Evolutionary conservation across 371 early-diverging fungal species (phyloP), one percentile per base, ranked within the genome.

Genomic region (Mucor irregularis): DNA sequence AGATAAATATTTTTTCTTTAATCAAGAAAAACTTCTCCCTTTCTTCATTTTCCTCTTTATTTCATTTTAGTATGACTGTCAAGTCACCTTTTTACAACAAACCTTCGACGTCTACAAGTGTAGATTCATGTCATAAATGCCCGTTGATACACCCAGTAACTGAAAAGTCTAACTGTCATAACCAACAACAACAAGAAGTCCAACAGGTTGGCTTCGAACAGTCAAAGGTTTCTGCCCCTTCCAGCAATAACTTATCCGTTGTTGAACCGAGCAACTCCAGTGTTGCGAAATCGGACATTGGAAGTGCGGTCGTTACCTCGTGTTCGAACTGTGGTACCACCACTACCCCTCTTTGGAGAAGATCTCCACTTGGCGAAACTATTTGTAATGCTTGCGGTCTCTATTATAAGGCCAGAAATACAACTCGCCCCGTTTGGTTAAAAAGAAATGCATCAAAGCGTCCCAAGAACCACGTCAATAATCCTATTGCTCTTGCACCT

Each of bases 301-400:
- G 72, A 68, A 78, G 58, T 58, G 69, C 60, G 34, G 67, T 74
- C 21, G 74, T 74, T 39, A 82, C 80, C 52, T 76, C 76, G 54
- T 97, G 97, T 78, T 78, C 87, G 59, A 94, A 97, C 74, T 97
- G 97, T 81, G 82, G 84, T 16, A 92, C 91, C 10, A 90, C 87
- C n/a, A 74, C 83, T 26, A 97, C 97, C 5, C 96, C 96, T 14
- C 80, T 94, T 22, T 98, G 98, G 98, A 70, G 98, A 60, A 77
- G 95, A 62, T 89, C 89, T 56, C 84, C 86, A 35, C 77, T 86
- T 53, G 93, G 92, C 48, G 86, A 91, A 55, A 80, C 83, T 38
- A 85, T 95, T 56, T 96, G 96, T 71, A 96, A 95, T 73, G 95
- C 96, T 14, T 96, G 96, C 73, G 91, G 92, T n/a, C 81, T 91